phyloP scores from a whole-genome alignment of 192 early-diverging fungal species.

The Entomortierella lignicola region DNA sequence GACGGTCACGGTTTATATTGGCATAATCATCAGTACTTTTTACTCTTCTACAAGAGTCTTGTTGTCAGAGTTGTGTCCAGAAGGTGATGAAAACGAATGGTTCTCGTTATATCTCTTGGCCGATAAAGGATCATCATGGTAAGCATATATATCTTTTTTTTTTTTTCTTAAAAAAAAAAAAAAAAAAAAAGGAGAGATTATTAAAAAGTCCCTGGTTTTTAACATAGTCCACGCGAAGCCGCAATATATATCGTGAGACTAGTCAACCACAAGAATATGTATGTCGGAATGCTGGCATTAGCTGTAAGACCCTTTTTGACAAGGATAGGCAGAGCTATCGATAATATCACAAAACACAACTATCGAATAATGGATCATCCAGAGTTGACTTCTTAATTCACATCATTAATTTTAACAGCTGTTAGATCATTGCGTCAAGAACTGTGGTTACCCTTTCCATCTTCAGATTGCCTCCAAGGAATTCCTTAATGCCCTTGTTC shows the following conservation, averaged over 20 bases:
- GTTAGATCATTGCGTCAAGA: slow-evolving; percentile 98
- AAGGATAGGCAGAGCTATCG: background rate
- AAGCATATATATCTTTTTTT: too few relatives aligned
- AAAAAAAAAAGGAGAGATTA: slow-evolving; percentile 4
- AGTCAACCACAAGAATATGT: slow-evolving; percentile 70
- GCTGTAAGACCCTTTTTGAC: slow-evolving; percentile 55
- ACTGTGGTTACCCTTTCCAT: slow-evolving; percentile 98
- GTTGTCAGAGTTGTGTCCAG: slow-evolving; percentile 70
- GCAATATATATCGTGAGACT: slow-evolving; percentile 74
- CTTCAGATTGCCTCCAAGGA: slow-evolving; percentile 95
- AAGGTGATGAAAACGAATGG: slow-evolving; percentile 74
- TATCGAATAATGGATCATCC: too few relatives aligned
- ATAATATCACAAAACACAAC: background rate
- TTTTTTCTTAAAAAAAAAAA: slow-evolving; percentile 1
- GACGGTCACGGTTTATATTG: slow-evolving; percentile 39
- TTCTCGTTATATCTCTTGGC: slow-evolving; percentile 72
- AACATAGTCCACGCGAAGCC: slow-evolving; percentile 77
- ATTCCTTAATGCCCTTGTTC: slow-evolving; percentile 96
- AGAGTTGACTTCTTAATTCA: background rate
- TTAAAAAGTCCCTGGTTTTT: background rate
- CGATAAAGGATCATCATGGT: slow-evolving; percentile 70
- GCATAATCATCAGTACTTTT: slow-evolving; percentile 64
- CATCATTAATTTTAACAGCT: slow-evolving; percentile 60
- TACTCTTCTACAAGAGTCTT: slow-evolving; percentile 61
- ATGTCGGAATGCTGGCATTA: slow-evolving; percentile 71